Evolutionary conservation across 371 early-diverging fungal genomes (phyloP).

Genomic region (Mucor lusitanicus): DNA sequence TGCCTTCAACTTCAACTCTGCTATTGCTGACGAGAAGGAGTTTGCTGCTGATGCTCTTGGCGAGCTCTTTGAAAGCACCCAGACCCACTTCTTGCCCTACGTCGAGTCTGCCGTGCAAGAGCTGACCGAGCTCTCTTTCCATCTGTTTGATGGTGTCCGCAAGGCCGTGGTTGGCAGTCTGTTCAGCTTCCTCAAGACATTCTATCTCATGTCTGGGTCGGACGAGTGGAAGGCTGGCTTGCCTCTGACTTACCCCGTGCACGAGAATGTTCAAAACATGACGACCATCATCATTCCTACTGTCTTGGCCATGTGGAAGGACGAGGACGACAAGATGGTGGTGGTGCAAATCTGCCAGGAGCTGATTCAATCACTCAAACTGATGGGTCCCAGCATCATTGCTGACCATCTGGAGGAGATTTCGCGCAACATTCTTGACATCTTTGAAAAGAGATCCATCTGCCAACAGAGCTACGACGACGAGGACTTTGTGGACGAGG

Average conservation of each 20-base stretch:
- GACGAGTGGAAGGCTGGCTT: slow-evolving; percentile 74
- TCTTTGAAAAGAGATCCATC: slow-evolving; percentile 79
- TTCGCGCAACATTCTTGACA: slow-evolving; percentile 59
- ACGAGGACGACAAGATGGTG: slow-evolving; percentile 85
- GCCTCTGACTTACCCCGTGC: slow-evolving; percentile 67
- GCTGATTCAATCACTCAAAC: slow-evolving; percentile 65
- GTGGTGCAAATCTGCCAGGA: slow-evolving; percentile 78
- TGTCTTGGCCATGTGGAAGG: slow-evolving; percentile 70
- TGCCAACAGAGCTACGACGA: slow-evolving; percentile 84
- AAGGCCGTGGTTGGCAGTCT: slow-evolving; percentile 74
- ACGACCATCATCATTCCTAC: slow-evolving; percentile 69
- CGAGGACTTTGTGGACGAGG: slow-evolving; percentile 73
- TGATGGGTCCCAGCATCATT: slow-evolving; percentile 79
- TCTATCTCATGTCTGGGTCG: slow-evolving; percentile 66
- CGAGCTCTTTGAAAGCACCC: slow-evolving; percentile 82
- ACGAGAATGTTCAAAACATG: slow-evolving; percentile 76
- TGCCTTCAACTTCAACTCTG: slow-evolving; percentile 72
- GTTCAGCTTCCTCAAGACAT: slow-evolving; percentile 78
- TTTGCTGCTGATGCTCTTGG: slow-evolving; percentile 86
- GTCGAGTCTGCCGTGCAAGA: slow-evolving; percentile 72
- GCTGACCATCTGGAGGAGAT: slow-evolving; percentile 69
- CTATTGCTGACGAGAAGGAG: slow-evolving; percentile 91
- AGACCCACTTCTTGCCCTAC: slow-evolving; percentile 80
- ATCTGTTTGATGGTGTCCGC: slow-evolving; percentile 83
- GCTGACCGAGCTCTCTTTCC: slow-evolving; percentile 62